Evolutionary conservation across 495 filamentous ascomycete species (phyloP).

Genomic region (Xylaria scruposa): DNA sequence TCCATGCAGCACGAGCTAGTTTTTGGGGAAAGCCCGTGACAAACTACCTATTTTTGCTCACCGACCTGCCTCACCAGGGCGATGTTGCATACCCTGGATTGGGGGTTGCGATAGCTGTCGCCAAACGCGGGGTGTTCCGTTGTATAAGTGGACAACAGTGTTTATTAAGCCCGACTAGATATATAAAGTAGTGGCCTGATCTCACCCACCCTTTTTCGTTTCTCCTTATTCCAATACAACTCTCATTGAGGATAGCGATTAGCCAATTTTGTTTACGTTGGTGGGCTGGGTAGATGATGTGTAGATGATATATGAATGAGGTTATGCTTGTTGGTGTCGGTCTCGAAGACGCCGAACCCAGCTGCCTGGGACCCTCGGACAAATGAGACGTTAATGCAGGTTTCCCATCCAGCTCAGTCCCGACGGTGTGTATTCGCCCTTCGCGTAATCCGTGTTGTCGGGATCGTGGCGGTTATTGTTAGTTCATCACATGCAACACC

Average conservation of each 20-base stretch:
- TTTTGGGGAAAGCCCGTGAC: conserved; percentile 10
- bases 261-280: not conserved
- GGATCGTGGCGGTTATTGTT: conserved; percentile 25
- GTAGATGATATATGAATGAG: not conserved
- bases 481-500: conserved; percentile 19
- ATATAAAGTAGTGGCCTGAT: conserved; percentile 2
- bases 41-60: conserved; percentile 4
- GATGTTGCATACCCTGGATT: not conserved
- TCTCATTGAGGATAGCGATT: not conserved
- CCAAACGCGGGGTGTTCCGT: conserved; percentile 7
- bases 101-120: not conserved
- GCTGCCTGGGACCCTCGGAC: not conserved
- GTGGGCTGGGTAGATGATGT: not conserved
- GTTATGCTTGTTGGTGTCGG: conserved; percentile 4
- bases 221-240: not conserved
- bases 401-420: not conserved
- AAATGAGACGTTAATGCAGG: conserved; percentile 12
- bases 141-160: not conserved
- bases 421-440: not conserved
- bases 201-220: not conserved
- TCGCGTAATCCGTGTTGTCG: conserved; percentile 22
- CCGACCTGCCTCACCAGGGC: conserved; percentile 20
- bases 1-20: conserved; percentile 10
- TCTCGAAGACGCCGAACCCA: conserved; percentile 16
- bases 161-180: not conserved